These are phyloP conservation scores for Coniferiporia weirii DNA, from an alignment of 1,284 basidiomycete genomes.

Conservation along the genomic window DNA sequence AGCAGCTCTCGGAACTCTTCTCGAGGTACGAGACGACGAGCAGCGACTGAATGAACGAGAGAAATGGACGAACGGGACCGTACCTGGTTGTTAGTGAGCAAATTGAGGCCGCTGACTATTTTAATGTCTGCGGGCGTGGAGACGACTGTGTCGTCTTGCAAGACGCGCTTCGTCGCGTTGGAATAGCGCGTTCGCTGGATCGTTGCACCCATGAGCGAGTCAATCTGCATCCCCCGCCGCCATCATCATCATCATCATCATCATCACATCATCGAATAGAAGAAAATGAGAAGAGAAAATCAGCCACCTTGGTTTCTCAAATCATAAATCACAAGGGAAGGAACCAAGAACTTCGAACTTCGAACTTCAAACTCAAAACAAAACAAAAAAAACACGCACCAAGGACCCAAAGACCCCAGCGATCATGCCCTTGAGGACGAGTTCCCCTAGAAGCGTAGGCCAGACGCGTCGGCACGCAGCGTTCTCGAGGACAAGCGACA, in stretches of 20 bases:
- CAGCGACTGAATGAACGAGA: no score
- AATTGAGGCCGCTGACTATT: constrained; percentile 63
- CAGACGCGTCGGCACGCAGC: constrained; percentile 38
- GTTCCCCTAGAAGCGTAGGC: constrained; percentile 33
- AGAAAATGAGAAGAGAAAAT: no score
- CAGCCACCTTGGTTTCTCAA: no score
- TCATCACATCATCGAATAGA: no score
- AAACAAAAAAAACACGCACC: constrained; percentile 32
- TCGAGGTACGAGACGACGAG: no score
- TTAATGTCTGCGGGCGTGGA: constrained; percentile 33
- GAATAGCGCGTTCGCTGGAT: constrained; percentile 81
- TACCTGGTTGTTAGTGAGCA: constrained; percentile 82
- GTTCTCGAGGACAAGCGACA: constrained; percentile 62
- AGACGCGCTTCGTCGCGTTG: constrained; percentile 52
- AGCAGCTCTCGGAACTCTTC: no score
- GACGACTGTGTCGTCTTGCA: constrained; percentile 51
- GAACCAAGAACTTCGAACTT: not conserved
- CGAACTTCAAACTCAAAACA: no score
- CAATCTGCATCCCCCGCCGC: constrained; percentile 51
- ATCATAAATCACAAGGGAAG: not conserved
- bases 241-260: no score
- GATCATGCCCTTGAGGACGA: constrained; percentile 54
- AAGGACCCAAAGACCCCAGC: constrained; percentile 74
- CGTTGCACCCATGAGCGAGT: constrained; percentile 85
- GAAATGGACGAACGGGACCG: constrained; percentile 21